Conservation (phyloP, 257 asterid genomes). For the Prunella vulgaris region DNA sequence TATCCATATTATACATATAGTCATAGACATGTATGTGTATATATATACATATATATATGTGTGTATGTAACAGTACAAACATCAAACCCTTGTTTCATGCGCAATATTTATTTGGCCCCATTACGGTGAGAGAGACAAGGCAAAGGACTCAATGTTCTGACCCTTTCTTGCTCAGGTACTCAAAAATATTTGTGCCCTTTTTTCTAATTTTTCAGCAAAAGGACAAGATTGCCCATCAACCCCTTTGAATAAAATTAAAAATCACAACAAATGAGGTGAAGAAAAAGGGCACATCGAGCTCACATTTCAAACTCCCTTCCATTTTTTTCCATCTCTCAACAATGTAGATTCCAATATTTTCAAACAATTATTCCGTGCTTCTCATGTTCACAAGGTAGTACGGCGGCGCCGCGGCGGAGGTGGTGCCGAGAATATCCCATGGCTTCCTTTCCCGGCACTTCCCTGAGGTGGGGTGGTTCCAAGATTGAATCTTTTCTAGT, state of each 20-base stretch:
- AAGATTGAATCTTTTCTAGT: slow-evolving; percentile 21
- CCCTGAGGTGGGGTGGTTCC: slow-evolving; percentile 19
- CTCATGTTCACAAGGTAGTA: not conserved
- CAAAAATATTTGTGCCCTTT: slow-evolving; percentile 7
- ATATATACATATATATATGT: not conserved
- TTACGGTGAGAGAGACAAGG: slow-evolving; percentile 26
- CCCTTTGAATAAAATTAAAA: not conserved
- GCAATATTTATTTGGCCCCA: slow-evolving; percentile 25
- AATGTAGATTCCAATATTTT: not conserved
- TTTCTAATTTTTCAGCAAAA: slow-evolving; percentile 8
- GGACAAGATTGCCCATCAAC: slow-evolving; percentile 28
- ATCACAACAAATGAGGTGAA: not conserved
- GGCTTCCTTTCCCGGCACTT: slow-evolving; percentile 1
- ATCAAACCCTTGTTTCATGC: slow-evolving; percentile 24
- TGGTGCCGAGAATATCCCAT: not conserved
- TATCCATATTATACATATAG: not conserved
- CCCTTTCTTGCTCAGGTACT: slow-evolving; percentile 22
- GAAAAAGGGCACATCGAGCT: not conserved
- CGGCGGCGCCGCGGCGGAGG: slow-evolving; percentile 5
- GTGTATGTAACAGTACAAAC: not conserved
- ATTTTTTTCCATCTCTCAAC: not conserved
- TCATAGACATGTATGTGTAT: not conserved
- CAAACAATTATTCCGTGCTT: not conserved
- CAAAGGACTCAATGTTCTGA: slow-evolving; percentile 20
- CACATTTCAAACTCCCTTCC: not conserved